phyloP scores from a whole-genome alignment of 1,284 basidiomycete species.

The Boletellus dicymbophilus region DNA sequence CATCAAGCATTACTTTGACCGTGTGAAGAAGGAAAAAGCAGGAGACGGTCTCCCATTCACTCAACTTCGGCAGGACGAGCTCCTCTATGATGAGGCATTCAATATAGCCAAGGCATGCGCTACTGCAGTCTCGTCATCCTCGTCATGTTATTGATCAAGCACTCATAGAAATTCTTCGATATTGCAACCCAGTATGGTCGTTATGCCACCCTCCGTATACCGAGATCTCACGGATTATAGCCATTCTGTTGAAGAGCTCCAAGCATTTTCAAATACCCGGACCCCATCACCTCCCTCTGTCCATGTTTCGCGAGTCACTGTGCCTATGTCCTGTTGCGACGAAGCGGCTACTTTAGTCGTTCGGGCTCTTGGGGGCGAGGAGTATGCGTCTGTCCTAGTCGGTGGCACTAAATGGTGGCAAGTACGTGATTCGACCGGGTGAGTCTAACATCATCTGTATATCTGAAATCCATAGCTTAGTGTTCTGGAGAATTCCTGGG shows the following conservation, averaged over 20 bases:
- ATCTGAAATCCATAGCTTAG: constrained; percentile 2
- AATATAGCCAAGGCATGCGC: constrained; percentile 77
- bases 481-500: constrained; percentile 64
- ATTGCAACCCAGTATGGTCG: constrained; percentile 51
- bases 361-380: constrained; percentile 83
- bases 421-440: constrained; percentile 79
- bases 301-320: constrained; percentile 71
- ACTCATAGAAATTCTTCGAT: constrained; percentile 57
- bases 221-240: constrained; percentile 30
- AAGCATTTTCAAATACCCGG: constrained; percentile 83
- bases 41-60: constrained; percentile 30
- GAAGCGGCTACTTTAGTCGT: constrained; percentile 80
- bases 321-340: constrained; percentile 78
- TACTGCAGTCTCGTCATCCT: constrained; percentile 2
- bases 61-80: constrained; percentile 68
- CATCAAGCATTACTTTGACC: constrained; percentile 81
- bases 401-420: constrained; percentile 99
- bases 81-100: constrained; percentile 85
- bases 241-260: constrained; percentile 85
- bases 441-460: constrained; percentile 2
- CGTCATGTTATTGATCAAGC: neutral
- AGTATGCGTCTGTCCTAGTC: constrained; percentile 70
- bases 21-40: constrained; percentile 48
- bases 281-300: constrained; percentile 92
- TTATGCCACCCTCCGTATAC: neutral